Conservation (phyloP, 139 green algal genomes). For the Asterochloris sp. region DNA sequence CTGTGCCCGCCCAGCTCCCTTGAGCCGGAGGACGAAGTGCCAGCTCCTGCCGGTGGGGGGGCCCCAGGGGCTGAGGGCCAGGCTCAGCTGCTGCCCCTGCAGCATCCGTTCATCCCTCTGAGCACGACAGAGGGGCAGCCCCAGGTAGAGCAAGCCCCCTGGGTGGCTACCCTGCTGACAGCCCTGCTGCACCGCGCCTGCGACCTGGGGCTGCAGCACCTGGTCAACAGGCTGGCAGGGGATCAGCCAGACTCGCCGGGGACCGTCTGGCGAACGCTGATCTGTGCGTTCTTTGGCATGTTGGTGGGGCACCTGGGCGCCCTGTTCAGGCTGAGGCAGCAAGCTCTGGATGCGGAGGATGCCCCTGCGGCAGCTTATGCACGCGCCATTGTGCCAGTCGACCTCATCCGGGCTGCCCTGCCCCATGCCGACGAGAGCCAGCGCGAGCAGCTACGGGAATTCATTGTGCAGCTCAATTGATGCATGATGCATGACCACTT, state of each 20-base stretch:
- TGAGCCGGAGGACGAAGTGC: neutral
- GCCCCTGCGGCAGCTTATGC: conserved; percentile 24
- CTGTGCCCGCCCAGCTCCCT: conserved; percentile 4
- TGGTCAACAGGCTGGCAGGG: neutral
- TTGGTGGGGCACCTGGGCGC: conserved; percentile 32
- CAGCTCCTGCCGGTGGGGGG: neutral
- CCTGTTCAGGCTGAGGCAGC: conserved; percentile 25
- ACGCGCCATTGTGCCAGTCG: conserved; percentile 27
- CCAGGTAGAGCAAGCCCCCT: neutral
- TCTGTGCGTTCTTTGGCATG: conserved; percentile 26
- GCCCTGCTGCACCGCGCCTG: conserved; percentile 21
- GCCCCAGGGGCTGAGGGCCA: conserved; percentile 4
- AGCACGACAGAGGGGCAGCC: conserved; percentile 13
- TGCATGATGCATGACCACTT: neutral
- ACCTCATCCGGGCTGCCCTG: conserved; percentile 32
- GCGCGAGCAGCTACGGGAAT: conserved; percentile 22
- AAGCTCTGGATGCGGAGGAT: conserved; percentile 17
- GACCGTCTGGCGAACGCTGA: conserved; percentile 21
- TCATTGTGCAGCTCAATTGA: neutral
- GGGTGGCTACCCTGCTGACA: conserved; percentile 7
- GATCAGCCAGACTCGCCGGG: conserved; percentile 5
- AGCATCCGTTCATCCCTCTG: conserved; percentile 19
- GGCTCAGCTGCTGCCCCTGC: neutral
- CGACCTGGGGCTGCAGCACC: conserved; percentile 3
- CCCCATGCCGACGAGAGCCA: conserved; percentile 31